phyloP scores from a whole-genome alignment of 805 yeast genomes.

The Kuraishia borneana region DNA sequence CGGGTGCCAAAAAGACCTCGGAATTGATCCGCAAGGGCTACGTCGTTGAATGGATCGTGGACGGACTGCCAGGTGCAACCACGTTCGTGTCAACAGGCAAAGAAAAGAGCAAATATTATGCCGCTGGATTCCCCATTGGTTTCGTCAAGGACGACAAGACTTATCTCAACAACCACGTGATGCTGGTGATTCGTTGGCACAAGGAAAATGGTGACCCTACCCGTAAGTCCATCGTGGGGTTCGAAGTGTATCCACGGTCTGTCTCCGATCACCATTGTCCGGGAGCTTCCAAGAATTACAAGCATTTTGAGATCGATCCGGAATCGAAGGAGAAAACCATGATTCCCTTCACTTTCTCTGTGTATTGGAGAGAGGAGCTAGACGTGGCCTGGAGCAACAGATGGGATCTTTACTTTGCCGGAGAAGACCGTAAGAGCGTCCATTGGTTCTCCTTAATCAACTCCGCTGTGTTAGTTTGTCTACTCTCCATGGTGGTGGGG shows the following conservation, averaged over 20 bases:
- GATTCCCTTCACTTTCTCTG: slow-evolving; percentile 76
- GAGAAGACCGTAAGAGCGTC: slow-evolving; percentile 39
- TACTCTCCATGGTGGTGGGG: slow-evolving; percentile 55
- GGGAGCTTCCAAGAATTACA: slow-evolving; percentile 51
- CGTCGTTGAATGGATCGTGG: slow-evolving; percentile 75
- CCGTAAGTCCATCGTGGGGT: slow-evolving; percentile 63
- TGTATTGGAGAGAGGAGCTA: slow-evolving; percentile 78
- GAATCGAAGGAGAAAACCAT: slow-evolving; percentile 25
- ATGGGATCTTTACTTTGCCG: slow-evolving; percentile 62
- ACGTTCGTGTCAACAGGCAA: slow-evolving; percentile 53
- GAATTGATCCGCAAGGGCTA: slow-evolving; percentile 58
- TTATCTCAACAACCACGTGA: slow-evolving; percentile 68
- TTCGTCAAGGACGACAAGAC: slow-evolving; percentile 47
- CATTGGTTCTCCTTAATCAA: slow-evolving; percentile 76
- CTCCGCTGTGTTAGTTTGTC: slow-evolving; percentile 51
- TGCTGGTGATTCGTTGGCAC: slow-evolving; percentile 70
- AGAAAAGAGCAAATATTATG: slow-evolving; percentile 52
- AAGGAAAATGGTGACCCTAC: slow-evolving; percentile 25
- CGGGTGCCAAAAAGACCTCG: slow-evolving; percentile 43
- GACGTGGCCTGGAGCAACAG: slow-evolving; percentile 54
- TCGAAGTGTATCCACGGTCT: slow-evolving; percentile 82
- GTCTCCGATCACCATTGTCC: slow-evolving; percentile 63
- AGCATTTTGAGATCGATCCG: slow-evolving; percentile 42
- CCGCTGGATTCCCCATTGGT: slow-evolving; percentile 83
- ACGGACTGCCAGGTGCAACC: slow-evolving; percentile 82